Percentiles rank a stretch among this genome's conserved stretches.
Conservation (phyloP, 2,329 filamentous ascomycete species). For the Cladosporium sp. region DNA sequence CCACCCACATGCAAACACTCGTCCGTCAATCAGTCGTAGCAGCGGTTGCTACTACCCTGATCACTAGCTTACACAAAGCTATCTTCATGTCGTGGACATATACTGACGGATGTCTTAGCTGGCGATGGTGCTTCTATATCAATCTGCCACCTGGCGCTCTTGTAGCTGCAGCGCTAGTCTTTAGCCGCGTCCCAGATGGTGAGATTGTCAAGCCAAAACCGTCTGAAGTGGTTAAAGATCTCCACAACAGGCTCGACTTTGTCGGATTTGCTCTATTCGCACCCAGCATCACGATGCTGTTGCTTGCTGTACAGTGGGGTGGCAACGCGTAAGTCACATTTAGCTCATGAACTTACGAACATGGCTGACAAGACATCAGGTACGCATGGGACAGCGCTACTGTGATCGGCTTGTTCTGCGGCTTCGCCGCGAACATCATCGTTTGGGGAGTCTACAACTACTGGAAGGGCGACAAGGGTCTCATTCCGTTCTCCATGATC, state of each 20-base stretch:
- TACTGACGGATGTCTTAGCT: constrained; percentile 13
- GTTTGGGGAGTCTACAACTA: constrained; percentile 36
- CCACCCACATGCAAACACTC: neutral
- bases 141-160: constrained; percentile 43
- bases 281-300: constrained; percentile 32
- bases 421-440: constrained; percentile 26
- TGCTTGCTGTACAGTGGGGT: constrained; percentile 38
- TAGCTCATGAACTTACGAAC: neutral
- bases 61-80: too few relatives aligned
- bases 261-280: constrained; percentile 34
- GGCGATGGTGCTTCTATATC: constrained; percentile 36
- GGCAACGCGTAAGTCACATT: constrained; percentile 23
- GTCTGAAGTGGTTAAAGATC: constrained; percentile 22
- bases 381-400: constrained; percentile 31
- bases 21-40: too few relatives aligned
- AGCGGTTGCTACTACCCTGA: constrained; percentile 7
- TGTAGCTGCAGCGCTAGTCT: constrained; percentile 28
- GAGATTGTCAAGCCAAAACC: constrained; percentile 17
- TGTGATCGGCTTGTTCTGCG: constrained; percentile 35
- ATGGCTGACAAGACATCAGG: neutral
- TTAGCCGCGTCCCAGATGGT: constrained; percentile 30
- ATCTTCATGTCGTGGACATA: constrained; percentile 10
- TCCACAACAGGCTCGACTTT: constrained; percentile 34
- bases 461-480: constrained; percentile 33
- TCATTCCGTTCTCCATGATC: constrained; percentile 36